A percentile compares a stretch with the other conserved stretches of the same genome.
phyloP scores from a whole-genome alignment of 169 alveolate genomes.

The Cryptosporidium ubiquitum region DNA sequence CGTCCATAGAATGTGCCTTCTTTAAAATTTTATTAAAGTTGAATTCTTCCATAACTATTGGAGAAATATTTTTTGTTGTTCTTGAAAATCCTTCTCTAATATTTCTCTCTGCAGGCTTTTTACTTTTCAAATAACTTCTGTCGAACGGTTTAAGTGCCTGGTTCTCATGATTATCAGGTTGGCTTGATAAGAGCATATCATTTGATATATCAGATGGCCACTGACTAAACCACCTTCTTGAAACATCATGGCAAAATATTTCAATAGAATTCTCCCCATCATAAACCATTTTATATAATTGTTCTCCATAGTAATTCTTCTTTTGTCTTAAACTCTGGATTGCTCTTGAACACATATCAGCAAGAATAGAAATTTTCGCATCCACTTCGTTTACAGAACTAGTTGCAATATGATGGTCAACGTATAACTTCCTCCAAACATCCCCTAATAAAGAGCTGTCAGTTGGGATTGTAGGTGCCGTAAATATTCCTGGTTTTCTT shows the following conservation, averaged over 20 bases:
- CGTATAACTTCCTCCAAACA: constrained; percentile 44
- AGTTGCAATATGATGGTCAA: constrained; percentile 34
- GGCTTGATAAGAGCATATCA: constrained; percentile 22
- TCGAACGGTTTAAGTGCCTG: constrained; percentile 1
- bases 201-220: constrained; percentile 56
- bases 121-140: constrained; percentile 34
- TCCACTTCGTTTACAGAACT: constrained; percentile 43
- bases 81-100: constrained; percentile 45
- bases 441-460: constrained; percentile 63
- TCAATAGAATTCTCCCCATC: constrained; percentile 42
- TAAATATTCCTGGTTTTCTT: constrained; percentile 43
- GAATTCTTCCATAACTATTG: constrained; percentile 18
- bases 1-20: neutral
- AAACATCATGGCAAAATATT: constrained; percentile 31
- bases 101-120: neutral
- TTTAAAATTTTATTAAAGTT: neutral
- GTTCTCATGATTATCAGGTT: neutral
- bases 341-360: constrained; percentile 46
- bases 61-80: constrained; percentile 6
- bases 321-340: neutral
- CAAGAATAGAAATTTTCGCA: constrained; percentile 23
- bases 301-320: constrained; percentile 47
- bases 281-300: constrained; percentile 29
- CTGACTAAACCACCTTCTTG: constrained; percentile 57
- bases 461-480: constrained; percentile 57